A percentile compares a stretch with the other conserved stretches of the same genome.
These are phyloP conservation scores for Phytomonas sp. DNA, from an alignment of 208 protist genomes.

Conservation along the genomic window DNA sequence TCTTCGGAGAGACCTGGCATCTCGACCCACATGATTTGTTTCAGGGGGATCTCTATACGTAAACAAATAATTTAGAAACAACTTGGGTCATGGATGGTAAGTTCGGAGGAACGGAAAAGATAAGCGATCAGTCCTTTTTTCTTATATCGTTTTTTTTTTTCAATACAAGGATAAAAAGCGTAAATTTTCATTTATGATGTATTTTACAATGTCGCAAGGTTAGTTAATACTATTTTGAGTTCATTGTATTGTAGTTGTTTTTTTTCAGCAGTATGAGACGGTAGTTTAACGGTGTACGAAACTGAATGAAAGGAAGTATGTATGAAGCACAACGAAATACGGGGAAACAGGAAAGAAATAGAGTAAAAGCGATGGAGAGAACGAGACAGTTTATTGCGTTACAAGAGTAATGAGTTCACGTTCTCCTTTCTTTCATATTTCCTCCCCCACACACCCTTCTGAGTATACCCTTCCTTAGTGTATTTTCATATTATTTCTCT, in stretches of 20 bases:
- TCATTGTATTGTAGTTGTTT: slow-evolving; percentile 12
- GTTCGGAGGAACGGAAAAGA: neutral
- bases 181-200: neutral
- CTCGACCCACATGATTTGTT: neutral
- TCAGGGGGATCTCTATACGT: neutral
- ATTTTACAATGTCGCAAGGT: neutral
- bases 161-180: neutral
- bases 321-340: neutral
- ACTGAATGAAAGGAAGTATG: neutral
- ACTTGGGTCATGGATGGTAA: neutral
- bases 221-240: slow-evolving; percentile 10
- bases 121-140: neutral
- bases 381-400: neutral
- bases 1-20: slow-evolving; percentile 7
- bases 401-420: neutral
- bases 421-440: neutral
- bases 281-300: neutral
- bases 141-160: neutral
- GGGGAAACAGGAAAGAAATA: neutral
- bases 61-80: neutral
- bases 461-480: neutral
- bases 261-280: neutral
- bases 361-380: neutral
- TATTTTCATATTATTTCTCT: neutral
- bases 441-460: neutral